These are phyloP conservation scores for Monilinia fructicola DNA, from an alignment of 2,329 filamentous ascomycete genomes.

Conservation along the genomic window DNA sequence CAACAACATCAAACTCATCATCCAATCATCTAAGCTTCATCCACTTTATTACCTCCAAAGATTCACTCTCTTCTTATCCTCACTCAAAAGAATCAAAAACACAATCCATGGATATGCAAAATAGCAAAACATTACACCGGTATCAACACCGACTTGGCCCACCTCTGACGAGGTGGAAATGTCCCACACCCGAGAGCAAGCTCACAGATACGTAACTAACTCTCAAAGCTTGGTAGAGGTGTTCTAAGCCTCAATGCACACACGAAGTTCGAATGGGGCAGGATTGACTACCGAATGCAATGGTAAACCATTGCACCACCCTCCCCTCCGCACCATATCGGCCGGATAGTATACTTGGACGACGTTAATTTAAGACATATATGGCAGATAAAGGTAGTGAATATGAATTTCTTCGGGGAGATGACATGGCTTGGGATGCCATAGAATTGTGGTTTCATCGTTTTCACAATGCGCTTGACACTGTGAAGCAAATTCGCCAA, in stretches of 20 bases:
- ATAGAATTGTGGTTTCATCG: background rate
- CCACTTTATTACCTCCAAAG: conserved; percentile 36
- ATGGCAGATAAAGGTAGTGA: background rate
- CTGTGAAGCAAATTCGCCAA: background rate
- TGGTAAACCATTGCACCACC: conserved; percentile 1
- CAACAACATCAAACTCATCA: background rate
- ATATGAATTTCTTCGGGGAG: background rate
- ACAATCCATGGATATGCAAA: background rate
- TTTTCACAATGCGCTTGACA: background rate
- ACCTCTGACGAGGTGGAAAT: background rate
- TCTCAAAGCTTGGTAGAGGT: background rate
- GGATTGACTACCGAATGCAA: conserved; percentile 1
- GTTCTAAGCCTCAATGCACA: background rate
- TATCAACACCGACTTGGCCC: background rate
- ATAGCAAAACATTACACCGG: background rate
- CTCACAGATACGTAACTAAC: background rate
- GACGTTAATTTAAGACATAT: background rate
- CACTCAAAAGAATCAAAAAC: background rate
- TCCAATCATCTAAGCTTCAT: conserved; percentile 34
- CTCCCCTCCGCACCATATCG: background rate
- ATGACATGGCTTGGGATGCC: background rate
- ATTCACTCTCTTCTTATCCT: conserved; percentile 37
- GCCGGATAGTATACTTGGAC: background rate
- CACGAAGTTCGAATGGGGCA: background rate
- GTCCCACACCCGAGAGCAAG: background rate